phyloP scores from a whole-genome alignment of 805 yeast species.

The Saccharomycopsis malanga region DNA sequence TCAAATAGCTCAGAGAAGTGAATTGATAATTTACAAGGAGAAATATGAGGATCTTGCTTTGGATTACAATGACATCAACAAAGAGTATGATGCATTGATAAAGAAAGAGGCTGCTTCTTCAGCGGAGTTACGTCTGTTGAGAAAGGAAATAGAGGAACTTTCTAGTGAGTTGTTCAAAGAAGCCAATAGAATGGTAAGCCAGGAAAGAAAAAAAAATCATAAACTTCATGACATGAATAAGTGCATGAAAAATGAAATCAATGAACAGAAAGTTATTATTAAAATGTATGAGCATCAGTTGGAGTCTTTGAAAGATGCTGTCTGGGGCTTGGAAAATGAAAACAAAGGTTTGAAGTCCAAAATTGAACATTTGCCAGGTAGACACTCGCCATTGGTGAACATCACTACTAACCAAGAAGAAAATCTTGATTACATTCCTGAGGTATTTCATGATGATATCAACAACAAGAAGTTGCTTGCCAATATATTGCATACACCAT shows the following conservation, averaged over 20 bases:
- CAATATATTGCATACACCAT: slow-evolving; percentile 33
- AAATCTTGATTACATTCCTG: slow-evolving; percentile 1
- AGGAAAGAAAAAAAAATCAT: slow-evolving; percentile 61
- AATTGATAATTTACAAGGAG: slow-evolving; percentile 8
- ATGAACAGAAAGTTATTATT: slow-evolving; percentile 61
- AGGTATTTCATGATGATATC: not conserved
- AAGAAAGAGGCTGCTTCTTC: slow-evolving; percentile 33
- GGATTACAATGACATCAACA: slow-evolving; percentile 11
- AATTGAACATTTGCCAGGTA: not conserved
- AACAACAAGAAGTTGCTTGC: not conserved
- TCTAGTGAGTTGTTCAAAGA: slow-evolving; percentile 72
- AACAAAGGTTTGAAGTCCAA: slow-evolving; percentile 10
- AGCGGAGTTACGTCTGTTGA: slow-evolving; percentile 31
- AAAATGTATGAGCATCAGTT: slow-evolving; percentile 61
- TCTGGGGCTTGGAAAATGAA: slow-evolving; percentile 43
- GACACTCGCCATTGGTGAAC: not conserved
- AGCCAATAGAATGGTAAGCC: slow-evolving; percentile 79
- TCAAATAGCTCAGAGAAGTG: slow-evolving; percentile 3
- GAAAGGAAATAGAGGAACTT: slow-evolving; percentile 71
- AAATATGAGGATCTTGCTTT: slow-evolving; percentile 7
- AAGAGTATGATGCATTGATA: slow-evolving; percentile 18
- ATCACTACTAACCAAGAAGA: not conserved
- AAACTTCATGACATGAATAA: slow-evolving; percentile 51
- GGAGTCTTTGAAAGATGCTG: slow-evolving; percentile 51
- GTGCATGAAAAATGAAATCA: slow-evolving; percentile 43